Percentiles rank a stretch among this genome's conserved stretches.
Conservation (phyloP, 1,139 yeast genomes). For the Geotrichum cucujoidarum region DNA sequence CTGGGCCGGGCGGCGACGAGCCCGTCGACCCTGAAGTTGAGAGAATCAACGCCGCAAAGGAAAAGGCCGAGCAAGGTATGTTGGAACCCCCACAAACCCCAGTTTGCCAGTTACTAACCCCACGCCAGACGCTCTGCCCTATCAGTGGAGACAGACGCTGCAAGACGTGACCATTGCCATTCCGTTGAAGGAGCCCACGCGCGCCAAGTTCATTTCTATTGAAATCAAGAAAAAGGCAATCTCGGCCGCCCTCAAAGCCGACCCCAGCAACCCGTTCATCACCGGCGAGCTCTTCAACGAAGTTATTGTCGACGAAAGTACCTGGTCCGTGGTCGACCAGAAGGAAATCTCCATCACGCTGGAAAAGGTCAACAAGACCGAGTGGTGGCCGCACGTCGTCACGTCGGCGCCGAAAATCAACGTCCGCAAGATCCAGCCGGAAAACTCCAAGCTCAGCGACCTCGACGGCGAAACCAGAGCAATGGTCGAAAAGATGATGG, state of each 20-base stretch:
- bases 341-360: conserved; percentile 38
- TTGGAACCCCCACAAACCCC: neutral
- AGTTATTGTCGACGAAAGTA: conserved; percentile 37
- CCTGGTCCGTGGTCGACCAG: conserved; percentile 43
- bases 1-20: neutral
- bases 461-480: conserved; percentile 43
- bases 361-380: conserved; percentile 39
- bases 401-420: conserved; percentile 43
- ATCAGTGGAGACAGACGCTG: conserved; percentile 41
- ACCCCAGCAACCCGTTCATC: conserved; percentile 27
- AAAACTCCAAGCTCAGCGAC: conserved; percentile 40
- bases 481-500: conserved; percentile 47
- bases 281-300: conserved; percentile 38
- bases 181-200: conserved; percentile 35
- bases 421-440: conserved; percentile 41
- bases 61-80: conserved; percentile 23
- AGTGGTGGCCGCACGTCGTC: conserved; percentile 48
- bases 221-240: conserved; percentile 29
- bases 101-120: too few relatives aligned
- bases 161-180: conserved; percentile 40
- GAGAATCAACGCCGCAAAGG: conserved; percentile 22
- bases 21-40: conserved; percentile 17
- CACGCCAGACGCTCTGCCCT: conserved; percentile 28
- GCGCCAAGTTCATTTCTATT: conserved; percentile 37
- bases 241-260: conserved; percentile 28